phyloP scores from a whole-genome alignment of 139 green algal genomes.

The Chlamydomonas sp. region DNA sequence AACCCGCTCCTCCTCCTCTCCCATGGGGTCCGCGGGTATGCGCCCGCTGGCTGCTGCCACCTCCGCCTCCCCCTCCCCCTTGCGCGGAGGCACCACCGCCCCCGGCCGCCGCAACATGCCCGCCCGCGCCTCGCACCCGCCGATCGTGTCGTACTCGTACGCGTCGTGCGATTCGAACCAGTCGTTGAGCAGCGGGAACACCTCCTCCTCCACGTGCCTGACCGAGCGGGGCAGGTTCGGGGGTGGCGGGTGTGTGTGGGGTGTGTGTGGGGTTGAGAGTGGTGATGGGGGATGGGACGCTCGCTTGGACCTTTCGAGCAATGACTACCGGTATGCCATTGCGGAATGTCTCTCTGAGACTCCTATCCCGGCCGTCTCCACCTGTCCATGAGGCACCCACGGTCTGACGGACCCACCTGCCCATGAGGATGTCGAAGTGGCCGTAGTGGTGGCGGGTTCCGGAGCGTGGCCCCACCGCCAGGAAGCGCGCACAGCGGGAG shows the following conservation, averaged over 20 bases:
- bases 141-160: background rate
- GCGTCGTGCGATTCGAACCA: constrained; percentile 52
- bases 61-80: no score
- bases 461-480: constrained; percentile 7
- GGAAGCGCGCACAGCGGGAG: background rate
- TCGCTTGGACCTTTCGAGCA: background rate
- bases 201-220: constrained; percentile 44
- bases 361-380: background rate
- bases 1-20: no score
- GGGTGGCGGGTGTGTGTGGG: background rate
- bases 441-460: constrained; percentile 27
- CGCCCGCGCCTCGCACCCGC: no score
- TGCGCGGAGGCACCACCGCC: no score
- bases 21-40: no score
- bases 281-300: background rate
- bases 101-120: no score
- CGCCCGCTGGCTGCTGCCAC: no score
- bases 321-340: background rate
- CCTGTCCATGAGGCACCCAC: background rate
- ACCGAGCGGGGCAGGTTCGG: background rate
- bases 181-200: constrained; percentile 48
- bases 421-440: constrained; percentile 68
- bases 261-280: background rate
- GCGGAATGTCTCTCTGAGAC: background rate
- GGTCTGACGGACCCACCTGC: background rate